These are phyloP conservation scores for Pleodorina starrii DNA, from an alignment of 139 green algal species.

Conservation along the genomic window DNA sequence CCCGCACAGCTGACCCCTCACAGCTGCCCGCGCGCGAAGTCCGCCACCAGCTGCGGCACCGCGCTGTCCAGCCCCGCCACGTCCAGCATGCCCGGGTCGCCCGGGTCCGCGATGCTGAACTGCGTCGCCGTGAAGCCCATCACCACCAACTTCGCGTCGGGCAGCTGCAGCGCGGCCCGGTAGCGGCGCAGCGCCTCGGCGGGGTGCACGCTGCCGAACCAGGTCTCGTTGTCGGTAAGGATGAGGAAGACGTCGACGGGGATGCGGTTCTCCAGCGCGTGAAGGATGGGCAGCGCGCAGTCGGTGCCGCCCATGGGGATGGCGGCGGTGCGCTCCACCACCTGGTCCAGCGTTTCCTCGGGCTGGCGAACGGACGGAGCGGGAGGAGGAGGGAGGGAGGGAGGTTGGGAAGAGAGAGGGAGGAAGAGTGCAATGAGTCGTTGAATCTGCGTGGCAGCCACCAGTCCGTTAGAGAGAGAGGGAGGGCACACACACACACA, in stretches of 20 bases:
- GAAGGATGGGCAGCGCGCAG: constrained; percentile 50
- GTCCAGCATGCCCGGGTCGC: constrained; percentile 53
- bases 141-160: constrained; percentile 49
- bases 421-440: no score
- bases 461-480: no score
- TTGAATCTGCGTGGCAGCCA: no score
- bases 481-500: no score
- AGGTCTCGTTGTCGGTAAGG: constrained; percentile 56
- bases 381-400: no score
- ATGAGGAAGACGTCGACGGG: constrained; percentile 55
- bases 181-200: constrained; percentile 42
- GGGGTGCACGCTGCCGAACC: constrained; percentile 1
- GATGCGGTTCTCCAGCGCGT: constrained; percentile 29
- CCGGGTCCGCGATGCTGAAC: constrained; percentile 47
- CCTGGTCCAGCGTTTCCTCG: constrained; percentile 6
- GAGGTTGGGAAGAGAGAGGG: no score
- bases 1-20: no score
- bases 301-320: constrained; percentile 54
- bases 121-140: constrained; percentile 14
- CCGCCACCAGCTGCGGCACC: constrained; percentile 38
- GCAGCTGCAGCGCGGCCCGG: background rate
- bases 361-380: background rate
- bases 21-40: constrained; percentile 18
- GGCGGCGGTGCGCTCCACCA: background rate
- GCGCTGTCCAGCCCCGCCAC: constrained; percentile 48